Evolutionary conservation across 2,329 filamentous ascomycete species (phyloP).

Genomic region (Monosporascus sp.): DNA sequence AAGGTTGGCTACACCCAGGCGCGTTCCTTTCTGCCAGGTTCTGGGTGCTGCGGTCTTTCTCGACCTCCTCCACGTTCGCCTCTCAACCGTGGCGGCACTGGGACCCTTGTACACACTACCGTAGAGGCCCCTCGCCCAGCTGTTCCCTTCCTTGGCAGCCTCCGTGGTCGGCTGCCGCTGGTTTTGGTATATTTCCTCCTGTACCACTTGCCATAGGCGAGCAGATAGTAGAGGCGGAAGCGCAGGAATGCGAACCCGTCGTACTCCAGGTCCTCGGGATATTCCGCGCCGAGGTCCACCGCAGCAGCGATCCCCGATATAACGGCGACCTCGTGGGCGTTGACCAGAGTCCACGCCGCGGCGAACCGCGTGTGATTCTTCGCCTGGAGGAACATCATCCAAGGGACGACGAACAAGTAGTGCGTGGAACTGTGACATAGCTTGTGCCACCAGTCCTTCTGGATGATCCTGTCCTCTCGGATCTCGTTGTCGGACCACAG

Average conservation of each 20-base stretch:
- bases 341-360: conserved; percentile 60
- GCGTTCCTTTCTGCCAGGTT: conserved; percentile 29
- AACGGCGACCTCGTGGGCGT: conserved; percentile 62
- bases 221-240: conserved; percentile 56
- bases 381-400: conserved; percentile 62
- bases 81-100: conserved; percentile 46
- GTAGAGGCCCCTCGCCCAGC: conserved; percentile 53
- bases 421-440: conserved; percentile 55
- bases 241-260: conserved; percentile 55
- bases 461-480: conserved; percentile 46
- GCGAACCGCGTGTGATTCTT: conserved; percentile 55
- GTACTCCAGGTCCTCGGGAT: conserved; percentile 57
- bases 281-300: conserved; percentile 59
- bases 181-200: conserved; percentile 27
- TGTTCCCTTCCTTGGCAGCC: conserved; percentile 42
- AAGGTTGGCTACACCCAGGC: conserved; percentile 28
- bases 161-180: conserved; percentile 12
- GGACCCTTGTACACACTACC: conserved; percentile 56
- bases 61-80: conserved; percentile 43
- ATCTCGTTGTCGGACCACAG: conserved; percentile 52
- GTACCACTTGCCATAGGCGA: conserved; percentile 59
- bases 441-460: conserved; percentile 58
- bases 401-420: conserved; percentile 56
- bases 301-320: conserved; percentile 64
- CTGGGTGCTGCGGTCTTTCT: conserved; percentile 28